A percentile compares a stretch with the other conserved stretches of the same genome.
These are phyloP conservation scores for Rhynchospora tenuis DNA, from an alignment of 176 grass and related monocot species.

Conservation along the genomic window DNA sequence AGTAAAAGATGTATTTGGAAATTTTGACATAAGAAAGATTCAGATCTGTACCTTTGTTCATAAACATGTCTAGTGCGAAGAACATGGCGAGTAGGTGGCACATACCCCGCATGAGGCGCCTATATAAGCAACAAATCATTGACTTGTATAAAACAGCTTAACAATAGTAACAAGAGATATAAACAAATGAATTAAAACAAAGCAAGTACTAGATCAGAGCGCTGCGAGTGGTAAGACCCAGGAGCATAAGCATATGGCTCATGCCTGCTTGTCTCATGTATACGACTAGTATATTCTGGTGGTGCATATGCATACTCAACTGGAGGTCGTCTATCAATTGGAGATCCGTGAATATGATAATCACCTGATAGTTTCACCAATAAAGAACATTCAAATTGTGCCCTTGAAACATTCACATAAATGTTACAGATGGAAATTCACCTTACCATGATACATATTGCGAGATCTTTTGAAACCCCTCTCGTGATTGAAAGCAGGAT, in stretches of 20 bases:
- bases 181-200: not conserved
- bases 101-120: constrained; percentile 10
- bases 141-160: not conserved
- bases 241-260: constrained; percentile 5
- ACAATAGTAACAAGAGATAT: not conserved
- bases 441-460: not conserved
- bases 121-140: constrained; percentile 10
- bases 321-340: not conserved
- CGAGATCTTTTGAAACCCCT: constrained; percentile 7
- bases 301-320: constrained; percentile 7
- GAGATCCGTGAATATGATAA: not conserved
- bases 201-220: not conserved
- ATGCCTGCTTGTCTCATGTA: not conserved
- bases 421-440: not conserved
- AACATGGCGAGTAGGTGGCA: not conserved
- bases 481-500: not conserved
- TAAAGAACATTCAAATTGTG: not conserved
- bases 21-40: not conserved
- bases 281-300: not conserved
- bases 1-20: not conserved
- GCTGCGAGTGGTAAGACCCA: constrained; percentile 1
- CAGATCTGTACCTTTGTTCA: not conserved
- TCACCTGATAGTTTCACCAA: constrained; percentile 18
- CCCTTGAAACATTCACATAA: not conserved
- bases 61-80: not conserved